phyloP scores from a whole-genome alignment of 2,329 filamentous ascomycete species.

The Rhinocladiella similis region DNA sequence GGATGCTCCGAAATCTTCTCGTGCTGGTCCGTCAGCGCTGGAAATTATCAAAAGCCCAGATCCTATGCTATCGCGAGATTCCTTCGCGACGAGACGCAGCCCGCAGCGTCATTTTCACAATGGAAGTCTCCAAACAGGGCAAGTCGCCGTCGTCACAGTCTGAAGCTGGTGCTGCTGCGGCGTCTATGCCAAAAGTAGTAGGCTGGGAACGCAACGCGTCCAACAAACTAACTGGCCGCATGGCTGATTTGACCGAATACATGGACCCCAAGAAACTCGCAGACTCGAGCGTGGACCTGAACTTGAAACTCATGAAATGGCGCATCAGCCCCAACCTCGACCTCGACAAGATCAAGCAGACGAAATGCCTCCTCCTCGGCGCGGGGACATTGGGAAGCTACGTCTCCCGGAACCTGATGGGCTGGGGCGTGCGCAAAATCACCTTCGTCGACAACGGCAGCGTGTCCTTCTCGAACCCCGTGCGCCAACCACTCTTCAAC shows the following conservation, averaged over 20 bases:
- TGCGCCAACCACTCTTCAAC: slow-evolving; percentile 87
- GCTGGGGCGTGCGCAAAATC: slow-evolving; percentile 93
- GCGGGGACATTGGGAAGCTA: slow-evolving; percentile 93
- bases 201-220: slow-evolving; percentile 88
- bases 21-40: slow-evolving; percentile 82
- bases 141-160: slow-evolving; percentile 24
- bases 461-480: slow-evolving; percentile 95
- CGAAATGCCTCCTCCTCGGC: slow-evolving; percentile 85
- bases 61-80: slow-evolving; percentile 87
- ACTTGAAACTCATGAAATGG: slow-evolving; percentile 99
- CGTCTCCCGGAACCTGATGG: slow-evolving; percentile 86
- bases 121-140: slow-evolving; percentile 37
- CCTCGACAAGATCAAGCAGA: slow-evolving; percentile 83
- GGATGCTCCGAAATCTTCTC: slow-evolving; percentile 88
- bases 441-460: slow-evolving; percentile 93
- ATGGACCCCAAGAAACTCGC: slow-evolving; percentile 86
- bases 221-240: slow-evolving; percentile 74
- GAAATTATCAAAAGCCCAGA: slow-evolving; percentile 72
- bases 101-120: slow-evolving; percentile 73
- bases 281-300: slow-evolving; percentile 92
- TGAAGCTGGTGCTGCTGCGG: slow-evolving; percentile 11
- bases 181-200: slow-evolving; percentile 78
- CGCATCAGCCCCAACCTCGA: slow-evolving; percentile 85
- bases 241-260: slow-evolving; percentile 83
- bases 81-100: slow-evolving; percentile 75